Conservation (phyloP, 192 early-diverging fungal genomes). For the Entomortierella parvispora region DNA sequence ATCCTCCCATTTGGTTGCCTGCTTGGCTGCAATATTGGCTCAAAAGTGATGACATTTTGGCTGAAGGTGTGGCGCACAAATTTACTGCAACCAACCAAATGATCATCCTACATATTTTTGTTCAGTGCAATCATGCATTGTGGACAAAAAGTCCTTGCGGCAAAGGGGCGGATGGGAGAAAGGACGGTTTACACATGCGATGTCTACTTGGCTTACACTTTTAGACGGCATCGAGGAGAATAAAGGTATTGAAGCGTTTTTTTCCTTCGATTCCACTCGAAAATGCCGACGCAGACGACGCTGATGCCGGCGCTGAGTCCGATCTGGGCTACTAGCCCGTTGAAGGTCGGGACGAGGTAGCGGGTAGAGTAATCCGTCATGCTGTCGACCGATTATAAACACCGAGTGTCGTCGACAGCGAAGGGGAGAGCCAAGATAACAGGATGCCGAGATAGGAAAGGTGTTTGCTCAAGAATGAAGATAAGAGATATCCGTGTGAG, state of each 20-base stretch:
- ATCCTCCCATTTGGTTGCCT: too few species aligned
- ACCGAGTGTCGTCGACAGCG: background rate
- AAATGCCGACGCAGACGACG: conserved; percentile 55
- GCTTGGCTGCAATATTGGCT: too few species aligned
- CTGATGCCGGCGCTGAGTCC: conserved; percentile 60
- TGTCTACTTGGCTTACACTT: conserved; percentile 49
- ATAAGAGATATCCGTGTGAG: too few species aligned
- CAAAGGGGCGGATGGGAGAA: background rate
- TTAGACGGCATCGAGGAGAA: conserved; percentile 54
- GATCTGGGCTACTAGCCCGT: conserved; percentile 62
- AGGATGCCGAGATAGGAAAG: background rate
- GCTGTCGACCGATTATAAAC: background rate
- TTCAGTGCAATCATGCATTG: too few species aligned
- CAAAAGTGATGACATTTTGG: too few species aligned
- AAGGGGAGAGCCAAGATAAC: background rate
- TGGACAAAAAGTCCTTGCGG: too few species aligned
- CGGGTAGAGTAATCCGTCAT: conserved; percentile 34
- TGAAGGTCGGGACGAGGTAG: conserved; percentile 55
- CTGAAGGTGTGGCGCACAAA: too few species aligned
- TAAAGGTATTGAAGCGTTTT: conserved; percentile 63
- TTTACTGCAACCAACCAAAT: too few species aligned
- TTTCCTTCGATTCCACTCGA: conserved; percentile 60
- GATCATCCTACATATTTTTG: too few species aligned
- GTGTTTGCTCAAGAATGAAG: too few species aligned
- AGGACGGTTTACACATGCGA: background rate